Conservation (phyloP, 2,329 filamentous ascomycete genomes). For the Aspergillus costaricaensis region DNA sequence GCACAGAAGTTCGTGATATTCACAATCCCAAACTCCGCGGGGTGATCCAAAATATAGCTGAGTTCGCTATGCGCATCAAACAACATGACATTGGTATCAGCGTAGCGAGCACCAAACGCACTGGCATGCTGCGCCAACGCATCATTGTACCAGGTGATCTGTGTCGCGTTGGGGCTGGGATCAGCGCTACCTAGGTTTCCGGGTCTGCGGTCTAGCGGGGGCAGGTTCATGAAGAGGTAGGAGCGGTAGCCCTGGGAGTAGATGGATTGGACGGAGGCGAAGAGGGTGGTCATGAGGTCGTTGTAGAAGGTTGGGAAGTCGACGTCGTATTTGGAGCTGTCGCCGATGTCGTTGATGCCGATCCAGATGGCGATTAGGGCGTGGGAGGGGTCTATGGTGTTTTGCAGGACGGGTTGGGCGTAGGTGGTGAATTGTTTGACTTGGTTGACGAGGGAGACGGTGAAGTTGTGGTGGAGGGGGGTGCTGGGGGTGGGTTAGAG, state of each 20-base stretch:
- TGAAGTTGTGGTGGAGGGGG: slow-evolving; percentile 55
- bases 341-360: slow-evolving; percentile 59
- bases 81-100: slow-evolving; percentile 41
- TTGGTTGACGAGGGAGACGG: slow-evolving; percentile 53
- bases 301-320: slow-evolving; percentile 51
- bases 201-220: slow-evolving; percentile 52
- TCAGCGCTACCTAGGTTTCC: slow-evolving; percentile 36
- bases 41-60: slow-evolving; percentile 46
- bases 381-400: slow-evolving; percentile 32
- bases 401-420: slow-evolving; percentile 44
- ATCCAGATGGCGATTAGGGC: slow-evolving; percentile 57
- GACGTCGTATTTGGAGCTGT: slow-evolving; percentile 48
- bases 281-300: slow-evolving; percentile 44
- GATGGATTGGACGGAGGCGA: slow-evolving; percentile 45
- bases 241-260: slow-evolving; percentile 48
- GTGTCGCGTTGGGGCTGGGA: slow-evolving; percentile 49
- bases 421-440: slow-evolving; percentile 52
- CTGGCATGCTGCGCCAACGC: slow-evolving; percentile 39
- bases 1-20: slow-evolving; percentile 51
- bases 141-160: slow-evolving; percentile 50
- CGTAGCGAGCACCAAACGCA: slow-evolving; percentile 36
- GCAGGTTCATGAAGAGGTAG: slow-evolving; percentile 55
- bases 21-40: slow-evolving; percentile 45
- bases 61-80: slow-evolving; percentile 50
- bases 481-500: slow-evolving; percentile 34